Percentiles rank a stretch among this genome's conserved stretches.
Conservation (phyloP, 768 basidiomycete genomes). For the Lactarius sp. region DNA sequence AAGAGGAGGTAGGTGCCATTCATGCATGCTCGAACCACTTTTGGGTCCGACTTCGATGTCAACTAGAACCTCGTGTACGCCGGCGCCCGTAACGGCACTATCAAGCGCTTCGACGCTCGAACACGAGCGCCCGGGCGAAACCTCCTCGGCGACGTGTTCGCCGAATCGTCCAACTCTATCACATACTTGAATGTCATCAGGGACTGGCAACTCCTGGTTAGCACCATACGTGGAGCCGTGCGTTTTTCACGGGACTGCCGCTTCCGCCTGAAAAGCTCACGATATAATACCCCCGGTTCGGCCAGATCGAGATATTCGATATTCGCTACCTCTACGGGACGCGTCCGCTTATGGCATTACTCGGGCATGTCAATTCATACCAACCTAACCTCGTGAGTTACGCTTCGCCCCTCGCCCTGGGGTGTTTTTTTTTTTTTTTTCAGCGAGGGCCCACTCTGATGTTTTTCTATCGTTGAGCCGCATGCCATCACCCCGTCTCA, state of each 20-base stretch:
- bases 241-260: constrained; percentile 20
- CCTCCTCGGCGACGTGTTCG: constrained; percentile 40
- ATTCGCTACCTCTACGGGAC: constrained; percentile 47
- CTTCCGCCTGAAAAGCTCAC: neutral
- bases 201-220: constrained; percentile 50
- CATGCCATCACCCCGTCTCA: constrained; percentile 52
- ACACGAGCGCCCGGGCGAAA: constrained; percentile 30
- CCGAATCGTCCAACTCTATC: constrained; percentile 41
- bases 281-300: neutral
- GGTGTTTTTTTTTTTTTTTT: neutral
- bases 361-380: constrained; percentile 56
- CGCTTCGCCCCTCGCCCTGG: neutral
- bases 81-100: constrained; percentile 48
- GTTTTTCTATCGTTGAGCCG: constrained; percentile 40
- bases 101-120: constrained; percentile 53
- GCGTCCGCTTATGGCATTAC: constrained; percentile 44
- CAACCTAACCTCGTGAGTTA: constrained; percentile 46
- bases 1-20: constrained; percentile 40
- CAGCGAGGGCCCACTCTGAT: neutral
- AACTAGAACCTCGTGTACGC: constrained; percentile 25
- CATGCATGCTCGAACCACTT: neutral
- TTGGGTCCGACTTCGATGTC: neutral
- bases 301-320: constrained; percentile 61
- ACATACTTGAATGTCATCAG: constrained; percentile 47
- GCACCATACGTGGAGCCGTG: constrained; percentile 59